Base-by-base conservation (phyloP, 805 yeast species). In the Zygosaccharomyces gambellarensis region DNA sequence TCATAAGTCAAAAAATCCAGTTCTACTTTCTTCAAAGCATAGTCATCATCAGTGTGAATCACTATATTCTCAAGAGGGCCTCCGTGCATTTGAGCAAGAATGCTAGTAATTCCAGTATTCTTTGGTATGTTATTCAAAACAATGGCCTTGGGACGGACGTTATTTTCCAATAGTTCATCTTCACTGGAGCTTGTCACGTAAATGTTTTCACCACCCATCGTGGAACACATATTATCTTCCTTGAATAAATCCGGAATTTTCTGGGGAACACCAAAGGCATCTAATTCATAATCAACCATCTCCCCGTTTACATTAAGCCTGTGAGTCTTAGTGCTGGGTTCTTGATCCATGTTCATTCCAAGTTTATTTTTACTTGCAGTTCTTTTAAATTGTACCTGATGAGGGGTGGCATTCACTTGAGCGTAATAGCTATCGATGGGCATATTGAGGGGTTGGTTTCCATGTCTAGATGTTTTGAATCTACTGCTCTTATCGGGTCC, bases 1-100 rank as follows among this genome's bases (percentile, higher is more conserved):
- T 73, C 74, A 2, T 75, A 70, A n/a, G 64, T 72, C 27, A 78
- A 58, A 59, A 83, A 87, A 58, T 76, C 70, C 2, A 85, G 50
- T 51, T 78, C 80, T 9, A 81, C 49, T 7, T 53, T 39, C 47
- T 56, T 72, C 59, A 70, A 48, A 47, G 57, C 30, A 52, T 43
- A 30, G 2, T 43, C 45, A 3, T 51, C 55, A 29, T 49, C 48
- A 5, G 46, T 44, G 1, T 58, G 61, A 27, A 71, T 56, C 11
- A 64, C 68, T 19, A 52, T 39, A 45, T 72, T 74, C 53, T 83
- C 87, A 44, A 86, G 64, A 0, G 88, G 86, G 0, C 95, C 95
- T 1, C 94, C 90, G 55, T 74, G 70, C 0, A 84, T 69, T 46
- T 80, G 85, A 0, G 79, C 60, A 17, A 86, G 55, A 8, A 85